These are phyloP conservation scores for Trichosporon coremiiforme DNA, from an alignment of 1,284 basidiomycete genomes.

Conservation along the genomic window DNA sequence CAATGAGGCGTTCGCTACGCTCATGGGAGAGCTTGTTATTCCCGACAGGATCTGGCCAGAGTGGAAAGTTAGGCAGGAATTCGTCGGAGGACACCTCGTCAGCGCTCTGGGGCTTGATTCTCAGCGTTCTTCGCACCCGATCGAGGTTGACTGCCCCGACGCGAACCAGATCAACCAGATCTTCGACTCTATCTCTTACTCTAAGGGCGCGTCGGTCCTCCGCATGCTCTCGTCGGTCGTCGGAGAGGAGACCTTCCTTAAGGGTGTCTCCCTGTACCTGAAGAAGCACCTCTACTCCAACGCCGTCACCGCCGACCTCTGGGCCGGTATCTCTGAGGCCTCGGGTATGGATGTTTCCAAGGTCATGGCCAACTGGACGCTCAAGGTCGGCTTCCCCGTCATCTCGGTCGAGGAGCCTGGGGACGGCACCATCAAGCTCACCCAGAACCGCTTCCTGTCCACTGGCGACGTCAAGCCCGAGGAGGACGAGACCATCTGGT, in stretches of 20 bases:
- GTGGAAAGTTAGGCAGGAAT: constrained; percentile 61
- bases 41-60: constrained; percentile 66
- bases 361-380: constrained; percentile 92
- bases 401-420: constrained; percentile 78
- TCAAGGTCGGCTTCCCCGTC: constrained; percentile 86
- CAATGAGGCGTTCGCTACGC: constrained; percentile 77
- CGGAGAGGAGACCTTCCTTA: constrained; percentile 83
- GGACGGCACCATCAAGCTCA: constrained; percentile 68
- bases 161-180: constrained; percentile 86
- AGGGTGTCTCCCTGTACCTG: constrained; percentile 87
- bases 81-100: constrained; percentile 61
- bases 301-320: constrained; percentile 83
- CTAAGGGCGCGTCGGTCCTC: constrained; percentile 82
- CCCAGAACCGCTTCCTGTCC: constrained; percentile 91
- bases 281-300: constrained; percentile 84
- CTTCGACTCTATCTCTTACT: constrained; percentile 82
- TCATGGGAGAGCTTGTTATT: constrained; percentile 86
- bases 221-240: constrained; percentile 90
- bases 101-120: constrained; percentile 78
- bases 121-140: constrained; percentile 89
- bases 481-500: constrained; percentile 91
- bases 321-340: constrained; percentile 80
- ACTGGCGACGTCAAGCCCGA: constrained; percentile 75
- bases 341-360: constrained; percentile 75
- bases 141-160: constrained; percentile 89